These are phyloP conservation scores for Gossypium arboreum DNA, from an alignment of 345 rosid species.

Conservation along the genomic window DNA sequence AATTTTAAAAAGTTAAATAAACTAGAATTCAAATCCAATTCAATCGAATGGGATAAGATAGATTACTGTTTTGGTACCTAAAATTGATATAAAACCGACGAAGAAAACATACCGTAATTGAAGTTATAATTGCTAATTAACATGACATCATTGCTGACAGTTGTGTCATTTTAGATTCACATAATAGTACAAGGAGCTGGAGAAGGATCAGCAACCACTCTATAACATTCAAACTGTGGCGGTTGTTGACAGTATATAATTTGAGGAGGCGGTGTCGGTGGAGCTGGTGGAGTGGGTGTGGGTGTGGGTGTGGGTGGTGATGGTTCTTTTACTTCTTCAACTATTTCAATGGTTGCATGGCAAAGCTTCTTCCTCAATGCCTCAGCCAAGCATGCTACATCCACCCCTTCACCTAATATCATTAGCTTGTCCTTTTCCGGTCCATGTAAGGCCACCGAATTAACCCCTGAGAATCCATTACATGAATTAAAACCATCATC, in stretches of 20 bases:
- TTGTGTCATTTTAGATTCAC: slow-evolving; percentile 1
- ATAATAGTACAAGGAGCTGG: neutral
- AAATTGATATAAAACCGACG: neutral
- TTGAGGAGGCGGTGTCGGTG: neutral
- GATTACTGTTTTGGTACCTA: neutral
- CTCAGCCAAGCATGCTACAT: slow-evolving; percentile 35
- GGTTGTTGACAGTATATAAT: neutral
- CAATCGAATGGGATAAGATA: neutral
- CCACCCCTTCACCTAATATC: slow-evolving; percentile 35
- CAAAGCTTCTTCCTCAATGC: slow-evolving; percentile 34
- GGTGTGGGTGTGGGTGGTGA: neutral
- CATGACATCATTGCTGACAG: neutral
- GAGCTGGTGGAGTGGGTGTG: neutral
- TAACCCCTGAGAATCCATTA: slow-evolving; percentile 28
- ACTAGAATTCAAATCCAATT: too few species aligned
- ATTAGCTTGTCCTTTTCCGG: slow-evolving; percentile 28
- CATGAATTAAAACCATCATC: neutral
- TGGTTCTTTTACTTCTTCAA: slow-evolving; percentile 30
- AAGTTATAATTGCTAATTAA: neutral
- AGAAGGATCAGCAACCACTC: slow-evolving; percentile 19
- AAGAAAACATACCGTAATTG: neutral
- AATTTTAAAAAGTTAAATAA: too few species aligned
- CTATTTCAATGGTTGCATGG: slow-evolving; percentile 23
- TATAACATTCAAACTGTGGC: slow-evolving; percentile 19
- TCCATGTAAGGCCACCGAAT: slow-evolving; percentile 39